Evolutionary conservation across 371 early-diverging fungal species (phyloP).

Genomic region (Circinella minor): DNA sequence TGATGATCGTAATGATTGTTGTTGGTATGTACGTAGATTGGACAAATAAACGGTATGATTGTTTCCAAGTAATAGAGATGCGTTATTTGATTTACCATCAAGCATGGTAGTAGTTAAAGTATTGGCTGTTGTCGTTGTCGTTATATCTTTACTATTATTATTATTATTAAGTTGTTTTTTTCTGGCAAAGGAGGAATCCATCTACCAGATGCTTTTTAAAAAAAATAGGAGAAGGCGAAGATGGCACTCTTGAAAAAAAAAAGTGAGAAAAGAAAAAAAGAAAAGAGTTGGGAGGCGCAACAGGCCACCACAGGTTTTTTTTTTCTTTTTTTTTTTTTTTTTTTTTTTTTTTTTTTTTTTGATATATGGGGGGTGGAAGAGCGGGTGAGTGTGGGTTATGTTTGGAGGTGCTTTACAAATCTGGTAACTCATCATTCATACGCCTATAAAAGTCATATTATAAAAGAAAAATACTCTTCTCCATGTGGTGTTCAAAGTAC

Average conservation of each 20-base stretch:
- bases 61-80: slow-evolving; percentile 17
- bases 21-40: slow-evolving; percentile 23
- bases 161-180: not conserved
- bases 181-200: slow-evolving; percentile 11
- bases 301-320: no score
- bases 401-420: not conserved
- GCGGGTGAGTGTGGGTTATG: no score
- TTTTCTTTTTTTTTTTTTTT: no score
- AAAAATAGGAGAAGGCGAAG: slow-evolving; percentile 5
- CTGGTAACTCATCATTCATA: not conserved
- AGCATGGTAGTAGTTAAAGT: slow-evolving; percentile 7
- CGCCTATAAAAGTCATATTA: not conserved
- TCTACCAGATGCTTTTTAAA: slow-evolving; percentile 1
- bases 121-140: not conserved
- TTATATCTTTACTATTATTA: no score
- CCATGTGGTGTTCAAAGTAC: no score
- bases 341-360: no score
- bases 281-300: not conserved
- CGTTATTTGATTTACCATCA: slow-evolving; percentile 12
- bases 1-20: slow-evolving; percentile 18
- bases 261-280: slow-evolving; percentile 1
- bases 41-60: slow-evolving; percentile 21
- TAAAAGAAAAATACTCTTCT: no score
- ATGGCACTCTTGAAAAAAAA: not conserved
- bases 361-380: no score